These are phyloP conservation scores for Penicillium steckii DNA, from an alignment of 495 filamentous ascomycete species.

Conservation along the genomic window DNA sequence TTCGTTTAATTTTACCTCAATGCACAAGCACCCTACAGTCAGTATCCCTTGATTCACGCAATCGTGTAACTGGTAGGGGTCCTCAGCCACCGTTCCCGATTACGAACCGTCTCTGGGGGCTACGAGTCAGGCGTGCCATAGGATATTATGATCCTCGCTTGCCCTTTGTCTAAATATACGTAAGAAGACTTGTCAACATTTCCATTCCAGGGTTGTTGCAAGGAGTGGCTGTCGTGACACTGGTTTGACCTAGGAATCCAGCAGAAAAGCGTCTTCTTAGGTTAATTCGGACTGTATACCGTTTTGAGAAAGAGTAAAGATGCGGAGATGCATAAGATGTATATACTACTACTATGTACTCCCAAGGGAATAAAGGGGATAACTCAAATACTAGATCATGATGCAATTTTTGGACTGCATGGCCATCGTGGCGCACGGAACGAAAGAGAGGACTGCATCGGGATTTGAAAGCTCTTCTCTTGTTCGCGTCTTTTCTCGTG, in stretches of 20 bases:
- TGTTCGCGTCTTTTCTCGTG: not conserved
- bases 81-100: not conserved
- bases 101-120: not conserved
- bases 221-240: not conserved
- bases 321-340: not conserved
- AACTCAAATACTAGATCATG: not conserved
- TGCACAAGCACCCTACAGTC: not conserved
- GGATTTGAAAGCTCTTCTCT: not conserved
- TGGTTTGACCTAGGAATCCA: not conserved
- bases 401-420: not conserved
- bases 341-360: too few species aligned
- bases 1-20: too few species aligned
- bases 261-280: not conserved
- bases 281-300: not conserved
- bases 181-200: not conserved
- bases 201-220: slow-evolving; percentile 2
- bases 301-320: not conserved
- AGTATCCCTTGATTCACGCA: not conserved
- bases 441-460: not conserved
- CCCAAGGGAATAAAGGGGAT: not conserved
- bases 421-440: slow-evolving; percentile 1
- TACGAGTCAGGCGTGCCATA: not conserved
- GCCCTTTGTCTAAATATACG: not conserved
- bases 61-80: not conserved
- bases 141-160: slow-evolving; percentile 11